Evolutionary conservation across 345 rosid species (phyloP).

Genomic region (Iberis pinnata): DNA sequence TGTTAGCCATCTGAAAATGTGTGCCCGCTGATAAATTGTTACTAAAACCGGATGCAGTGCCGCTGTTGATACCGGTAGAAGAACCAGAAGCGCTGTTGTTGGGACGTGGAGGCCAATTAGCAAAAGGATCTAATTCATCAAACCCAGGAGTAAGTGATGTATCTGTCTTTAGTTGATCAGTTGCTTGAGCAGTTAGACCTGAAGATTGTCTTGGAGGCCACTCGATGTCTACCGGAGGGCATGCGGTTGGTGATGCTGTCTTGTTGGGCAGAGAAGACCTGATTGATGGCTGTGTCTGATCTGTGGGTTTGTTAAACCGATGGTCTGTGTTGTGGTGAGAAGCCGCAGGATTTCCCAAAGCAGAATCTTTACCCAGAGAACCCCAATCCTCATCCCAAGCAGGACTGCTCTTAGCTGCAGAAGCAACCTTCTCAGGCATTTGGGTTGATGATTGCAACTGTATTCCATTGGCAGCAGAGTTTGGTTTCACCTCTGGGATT

Average conservation of each 20-base stretch:
- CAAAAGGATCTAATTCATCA: slow-evolving; percentile 85
- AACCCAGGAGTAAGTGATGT: slow-evolving; percentile 38
- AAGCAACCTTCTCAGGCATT: slow-evolving; percentile 40
- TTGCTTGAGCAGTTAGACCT: slow-evolving; percentile 26
- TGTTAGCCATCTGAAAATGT: slow-evolving; percentile 28
- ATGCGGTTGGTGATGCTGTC: slow-evolving; percentile 38
- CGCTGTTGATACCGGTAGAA: slow-evolving; percentile 42
- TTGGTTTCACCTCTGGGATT: slow-evolving; percentile 41
- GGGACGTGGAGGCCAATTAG: slow-evolving; percentile 77
- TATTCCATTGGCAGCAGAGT: slow-evolving; percentile 39
- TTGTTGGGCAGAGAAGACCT: slow-evolving; percentile 35
- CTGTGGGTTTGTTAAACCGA: slow-evolving; percentile 35
- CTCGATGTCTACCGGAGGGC: slow-evolving; percentile 71
- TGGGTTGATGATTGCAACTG: slow-evolving; percentile 43
- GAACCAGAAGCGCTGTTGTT: slow-evolving; percentile 28
- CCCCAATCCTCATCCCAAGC: slow-evolving; percentile 97
- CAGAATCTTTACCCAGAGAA: slow-evolving; percentile 37
- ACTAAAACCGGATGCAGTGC: slow-evolving; percentile 30
- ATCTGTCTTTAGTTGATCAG: slow-evolving; percentile 37
- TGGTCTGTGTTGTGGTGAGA: slow-evolving; percentile 23
- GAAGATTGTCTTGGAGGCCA: slow-evolving; percentile 79
- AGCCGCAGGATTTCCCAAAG: slow-evolving; percentile 19
- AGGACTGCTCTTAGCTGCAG: slow-evolving; percentile 41
- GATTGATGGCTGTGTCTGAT: slow-evolving; percentile 34
- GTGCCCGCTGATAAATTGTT: slow-evolving; percentile 23